A percentile compares a stretch with the other conserved stretches of the same genome.
These are phyloP conservation scores for Cucumis hystrix DNA, from an alignment of 306 rosid genomes.

Conservation along the genomic window DNA sequence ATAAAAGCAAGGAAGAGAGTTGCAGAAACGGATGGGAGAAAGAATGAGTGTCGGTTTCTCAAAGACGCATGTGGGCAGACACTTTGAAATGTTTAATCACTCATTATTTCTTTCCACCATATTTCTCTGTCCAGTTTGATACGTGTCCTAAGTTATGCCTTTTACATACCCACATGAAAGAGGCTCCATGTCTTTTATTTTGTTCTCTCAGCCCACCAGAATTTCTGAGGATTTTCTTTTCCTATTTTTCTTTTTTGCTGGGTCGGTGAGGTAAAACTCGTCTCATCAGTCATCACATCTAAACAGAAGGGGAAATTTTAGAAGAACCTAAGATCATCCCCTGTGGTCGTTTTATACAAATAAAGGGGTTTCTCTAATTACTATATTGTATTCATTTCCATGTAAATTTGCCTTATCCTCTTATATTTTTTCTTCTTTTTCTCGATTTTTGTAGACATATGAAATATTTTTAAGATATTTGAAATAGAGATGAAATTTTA, in stretches of 20 bases:
- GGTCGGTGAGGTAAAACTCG: neutral
- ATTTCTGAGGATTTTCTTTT: neutral
- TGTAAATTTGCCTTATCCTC: neutral
- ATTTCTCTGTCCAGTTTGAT: neutral
- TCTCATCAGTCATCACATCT: neutral
- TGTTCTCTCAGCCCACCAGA: neutral
- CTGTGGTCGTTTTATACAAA: neutral
- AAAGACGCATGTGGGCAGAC: conserved; percentile 8
- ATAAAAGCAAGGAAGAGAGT: neutral
- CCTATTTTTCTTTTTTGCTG: neutral
- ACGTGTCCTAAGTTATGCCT: neutral
- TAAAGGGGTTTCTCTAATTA: neutral
- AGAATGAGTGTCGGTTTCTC: neutral
- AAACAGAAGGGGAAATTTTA: neutral
- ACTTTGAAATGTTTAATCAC: neutral
- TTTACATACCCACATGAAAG: conserved; percentile 2
- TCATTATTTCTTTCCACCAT: conserved; percentile 1
- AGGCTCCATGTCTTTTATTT: conserved; percentile 6
- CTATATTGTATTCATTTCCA: no score
- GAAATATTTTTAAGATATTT: no score
- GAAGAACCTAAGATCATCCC: neutral
- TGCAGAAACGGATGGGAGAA: neutral
- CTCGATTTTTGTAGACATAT: no score
- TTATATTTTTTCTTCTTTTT: no score
- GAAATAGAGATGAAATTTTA: no score